Evolutionary conservation across 164 flowering plant genomes (phyloP), one percentile per base, ranked within the genome.

Genomic region (Stephania japonica): DNA sequence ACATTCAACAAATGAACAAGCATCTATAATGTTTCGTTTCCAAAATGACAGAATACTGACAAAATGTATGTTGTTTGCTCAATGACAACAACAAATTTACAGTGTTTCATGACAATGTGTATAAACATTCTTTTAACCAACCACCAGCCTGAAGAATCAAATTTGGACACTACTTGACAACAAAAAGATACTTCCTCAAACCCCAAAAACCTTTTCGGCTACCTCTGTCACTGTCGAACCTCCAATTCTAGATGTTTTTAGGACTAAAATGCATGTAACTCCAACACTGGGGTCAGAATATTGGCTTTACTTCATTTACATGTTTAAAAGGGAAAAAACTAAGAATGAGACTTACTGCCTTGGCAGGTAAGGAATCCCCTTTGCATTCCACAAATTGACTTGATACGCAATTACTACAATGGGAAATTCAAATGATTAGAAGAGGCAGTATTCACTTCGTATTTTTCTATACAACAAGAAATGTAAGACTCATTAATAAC

Each of bases 51-150:
- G 2, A 68, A 68, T 5, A 42, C 23, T 14, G 42, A 42, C 26
- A 24, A 13, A 25, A 26, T 65, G 27, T 65, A 38, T 26, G 27
- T 65, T 0, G 27, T 18, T 65, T 14, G 27, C 41, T 65, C 16
- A 65, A 24, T 65, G 11, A 43, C 53, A 43, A 43, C 53, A 43
- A 26, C 1, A 19, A 19, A 38, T 72, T 72, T 44, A 72, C 69
- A 72, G 25, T 26, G 65, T 19, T 65, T 65, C 75, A 72, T 72
- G 59, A 44, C 67, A 42, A 70, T 43, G 62, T 69, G 43, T 44
- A 74, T 25, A 6, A 63, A 71, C 23, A 71, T 47, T 18, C 26
- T 71, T 71, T 14, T 49, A 13, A 50, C 47, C 23, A 38, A 56
- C 50, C 26, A 42, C 68, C 66, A 53, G 12, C 64, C 21, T 70